These are phyloP conservation scores for Anacardium occidentale DNA, from an alignment of 345 rosid species.

Conservation along the genomic window DNA sequence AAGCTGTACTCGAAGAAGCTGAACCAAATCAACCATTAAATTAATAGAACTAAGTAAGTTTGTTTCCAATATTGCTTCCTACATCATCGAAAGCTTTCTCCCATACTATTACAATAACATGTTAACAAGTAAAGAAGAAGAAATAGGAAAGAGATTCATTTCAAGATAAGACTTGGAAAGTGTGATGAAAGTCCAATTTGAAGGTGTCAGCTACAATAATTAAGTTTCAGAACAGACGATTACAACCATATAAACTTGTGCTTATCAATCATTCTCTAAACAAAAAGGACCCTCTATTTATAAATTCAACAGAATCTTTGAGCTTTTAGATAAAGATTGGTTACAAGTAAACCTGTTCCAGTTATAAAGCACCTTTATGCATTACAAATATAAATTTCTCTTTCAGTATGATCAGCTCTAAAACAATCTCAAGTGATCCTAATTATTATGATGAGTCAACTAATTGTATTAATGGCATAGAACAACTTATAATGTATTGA, in stretches of 20 bases:
- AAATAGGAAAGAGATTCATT: not conserved
- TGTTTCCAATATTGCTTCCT: constrained; percentile 2
- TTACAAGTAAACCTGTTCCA: not conserved
- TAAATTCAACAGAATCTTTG: not conserved
- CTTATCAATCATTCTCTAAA: not conserved
- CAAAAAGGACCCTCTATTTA: not conserved
- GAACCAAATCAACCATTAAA: not conserved
- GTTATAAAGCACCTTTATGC: not conserved
- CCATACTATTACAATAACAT: not conserved
- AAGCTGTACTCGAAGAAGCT: too few species aligned
- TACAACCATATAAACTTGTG: not conserved
- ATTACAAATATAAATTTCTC: not conserved
- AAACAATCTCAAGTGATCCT: not conserved
- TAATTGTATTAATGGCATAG: not conserved
- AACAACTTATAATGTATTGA: not conserved
- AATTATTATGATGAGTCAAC: not conserved
- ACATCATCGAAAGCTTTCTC: not conserved
- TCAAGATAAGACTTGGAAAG: not conserved
- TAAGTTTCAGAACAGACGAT: not conserved
- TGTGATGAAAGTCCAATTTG: not conserved
- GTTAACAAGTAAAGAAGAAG: not conserved
- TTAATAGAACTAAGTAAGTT: not conserved
- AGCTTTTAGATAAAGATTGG: not conserved
- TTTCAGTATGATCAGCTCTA: not conserved
- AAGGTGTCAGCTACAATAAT: not conserved